phyloP scores from a whole-genome alignment of 2,329 filamentous ascomycete genomes.

The Seiridium cupressi region DNA sequence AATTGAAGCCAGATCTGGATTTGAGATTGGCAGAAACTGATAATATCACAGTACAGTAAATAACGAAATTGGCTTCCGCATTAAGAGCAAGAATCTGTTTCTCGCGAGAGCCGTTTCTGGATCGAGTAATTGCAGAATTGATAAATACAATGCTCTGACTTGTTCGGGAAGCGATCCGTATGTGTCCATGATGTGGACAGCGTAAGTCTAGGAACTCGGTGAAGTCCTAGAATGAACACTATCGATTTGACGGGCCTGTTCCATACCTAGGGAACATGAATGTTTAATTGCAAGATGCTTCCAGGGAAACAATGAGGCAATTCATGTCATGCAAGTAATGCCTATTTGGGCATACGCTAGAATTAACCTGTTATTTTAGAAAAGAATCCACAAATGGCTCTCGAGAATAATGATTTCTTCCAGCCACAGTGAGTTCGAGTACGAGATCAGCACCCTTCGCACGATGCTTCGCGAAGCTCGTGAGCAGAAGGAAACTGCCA shows the following conservation, averaged over 20 bases:
- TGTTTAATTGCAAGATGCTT: background rate
- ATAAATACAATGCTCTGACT: background rate
- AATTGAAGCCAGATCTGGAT: no score
- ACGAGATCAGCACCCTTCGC: background rate
- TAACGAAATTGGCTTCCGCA: background rate
- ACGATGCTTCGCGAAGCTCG: background rate
- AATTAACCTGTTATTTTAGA: background rate
- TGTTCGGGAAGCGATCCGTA: background rate
- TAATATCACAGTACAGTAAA: background rate
- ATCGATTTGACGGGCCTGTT: background rate
- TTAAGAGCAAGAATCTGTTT: background rate
- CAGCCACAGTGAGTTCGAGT: background rate
- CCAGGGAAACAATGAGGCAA: background rate
- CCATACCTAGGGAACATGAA: background rate
- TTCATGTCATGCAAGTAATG: background rate
- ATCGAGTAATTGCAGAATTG: background rate
- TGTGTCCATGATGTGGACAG: background rate
- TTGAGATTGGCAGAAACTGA: no score
- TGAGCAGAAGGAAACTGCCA: constrained; percentile 4
- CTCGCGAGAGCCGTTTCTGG: background rate
- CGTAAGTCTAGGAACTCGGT: background rate
- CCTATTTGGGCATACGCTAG: background rate
- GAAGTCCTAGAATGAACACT: background rate
- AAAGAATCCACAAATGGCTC: background rate
- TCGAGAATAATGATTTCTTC: background rate